Evolutionary conservation across 495 filamentous ascomycete genomes (phyloP).

Genomic region (Penicillium flavigenum): DNA sequence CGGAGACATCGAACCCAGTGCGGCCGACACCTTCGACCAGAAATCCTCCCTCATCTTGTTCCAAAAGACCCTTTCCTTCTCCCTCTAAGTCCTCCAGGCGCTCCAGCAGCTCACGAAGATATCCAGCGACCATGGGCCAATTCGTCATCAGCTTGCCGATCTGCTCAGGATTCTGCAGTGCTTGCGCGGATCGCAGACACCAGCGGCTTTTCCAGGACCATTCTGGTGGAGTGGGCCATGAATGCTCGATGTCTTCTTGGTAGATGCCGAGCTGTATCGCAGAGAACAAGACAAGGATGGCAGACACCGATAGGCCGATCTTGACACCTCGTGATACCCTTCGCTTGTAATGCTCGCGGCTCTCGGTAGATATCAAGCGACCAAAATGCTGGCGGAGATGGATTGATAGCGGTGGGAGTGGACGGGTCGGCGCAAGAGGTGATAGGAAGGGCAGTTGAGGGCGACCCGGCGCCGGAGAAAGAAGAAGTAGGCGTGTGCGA

Average conservation of each 20-base stretch:
- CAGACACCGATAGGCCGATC: constrained; percentile 53
- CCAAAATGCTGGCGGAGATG: constrained; percentile 55
- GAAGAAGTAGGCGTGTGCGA: constrained; percentile 46
- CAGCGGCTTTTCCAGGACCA: constrained; percentile 66
- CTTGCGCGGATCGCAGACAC: constrained; percentile 57
- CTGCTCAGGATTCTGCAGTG: constrained; percentile 53
- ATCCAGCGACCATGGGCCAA: constrained; percentile 60
- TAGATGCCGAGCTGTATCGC: constrained; percentile 58
- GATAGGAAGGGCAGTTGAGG: constrained; percentile 80
- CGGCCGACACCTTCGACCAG: constrained; percentile 54
- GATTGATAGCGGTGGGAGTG: constrained; percentile 40
- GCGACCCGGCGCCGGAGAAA: constrained; percentile 52
- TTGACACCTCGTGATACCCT: constrained; percentile 62
- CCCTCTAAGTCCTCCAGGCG: constrained; percentile 61
- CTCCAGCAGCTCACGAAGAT: constrained; percentile 53
- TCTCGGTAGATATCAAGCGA: constrained; percentile 75
- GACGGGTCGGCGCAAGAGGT: constrained; percentile 41
- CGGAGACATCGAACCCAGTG: constrained; percentile 66
- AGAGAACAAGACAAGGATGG: constrained; percentile 51
- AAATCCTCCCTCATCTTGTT: constrained; percentile 57
- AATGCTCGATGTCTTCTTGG: constrained; percentile 69
- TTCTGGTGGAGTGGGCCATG: constrained; percentile 71
- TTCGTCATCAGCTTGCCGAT: constrained; percentile 54
- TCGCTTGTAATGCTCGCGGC: constrained; percentile 63
- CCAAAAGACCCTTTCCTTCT: constrained; percentile 64